A percentile compares a stretch with the other conserved stretches of the same genome.
These are phyloP conservation scores for Linnemannia zychae DNA, from an alignment of 192 early-diverging fungal species.

Conservation along the genomic window DNA sequence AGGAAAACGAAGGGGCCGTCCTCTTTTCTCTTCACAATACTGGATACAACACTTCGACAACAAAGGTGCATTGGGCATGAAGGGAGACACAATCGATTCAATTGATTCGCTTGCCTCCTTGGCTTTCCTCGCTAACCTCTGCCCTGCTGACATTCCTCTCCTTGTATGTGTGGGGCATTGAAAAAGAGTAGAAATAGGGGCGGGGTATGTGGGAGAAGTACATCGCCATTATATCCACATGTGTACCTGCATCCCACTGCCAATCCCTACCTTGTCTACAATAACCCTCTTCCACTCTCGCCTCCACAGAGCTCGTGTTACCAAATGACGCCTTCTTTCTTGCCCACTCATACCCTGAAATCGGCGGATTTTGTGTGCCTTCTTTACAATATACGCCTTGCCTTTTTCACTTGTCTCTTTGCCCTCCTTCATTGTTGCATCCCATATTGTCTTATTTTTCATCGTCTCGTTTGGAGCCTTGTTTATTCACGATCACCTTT, in stretches of 20 bases:
- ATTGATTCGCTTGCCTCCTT: not conserved
- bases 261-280: not conserved
- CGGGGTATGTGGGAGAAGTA: not conserved
- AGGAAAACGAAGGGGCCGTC: not conserved
- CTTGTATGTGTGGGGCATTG: not conserved
- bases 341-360: not conserved
- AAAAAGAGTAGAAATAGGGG: not conserved
- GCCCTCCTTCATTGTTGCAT: not conserved
- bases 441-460: not conserved
- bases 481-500: not conserved
- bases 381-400: not conserved
- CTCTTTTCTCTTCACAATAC: not conserved
- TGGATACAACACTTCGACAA: not conserved
- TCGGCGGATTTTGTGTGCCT: not conserved
- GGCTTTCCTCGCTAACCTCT: not conserved
- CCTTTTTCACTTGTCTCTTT: not conserved
- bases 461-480: not conserved
- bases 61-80: not conserved
- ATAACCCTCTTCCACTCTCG: not conserved
- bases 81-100: not conserved
- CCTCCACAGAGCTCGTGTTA: constrained; percentile 2
- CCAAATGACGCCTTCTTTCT: not conserved
- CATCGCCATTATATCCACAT: not conserved
- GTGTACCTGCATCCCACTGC: not conserved
- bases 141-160: constrained; percentile 6